phyloP scores from a whole-genome alignment of 2,329 filamentous ascomycete genomes.

The Fusarium compactum region DNA sequence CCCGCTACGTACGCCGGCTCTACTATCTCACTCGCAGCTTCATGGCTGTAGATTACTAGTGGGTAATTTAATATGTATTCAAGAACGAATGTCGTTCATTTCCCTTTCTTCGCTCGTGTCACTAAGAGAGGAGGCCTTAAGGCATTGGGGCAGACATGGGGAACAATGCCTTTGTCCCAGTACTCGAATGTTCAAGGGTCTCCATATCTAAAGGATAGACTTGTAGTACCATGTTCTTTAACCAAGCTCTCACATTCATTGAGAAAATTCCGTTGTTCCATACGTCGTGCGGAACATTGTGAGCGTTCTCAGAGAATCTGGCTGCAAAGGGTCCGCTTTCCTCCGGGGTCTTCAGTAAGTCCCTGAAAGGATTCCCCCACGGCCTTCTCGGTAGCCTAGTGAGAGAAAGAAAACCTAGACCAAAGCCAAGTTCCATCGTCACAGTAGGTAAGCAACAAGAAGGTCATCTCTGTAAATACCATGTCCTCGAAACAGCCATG shows the following conservation, averaged over 20 bases:
- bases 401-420: too few relatives aligned
- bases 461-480: background rate
- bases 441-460: background rate
- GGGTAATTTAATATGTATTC: too few relatives aligned
- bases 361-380: background rate
- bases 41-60: too few relatives aligned
- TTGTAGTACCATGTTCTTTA: fast-evolving
- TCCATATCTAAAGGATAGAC: too few relatives aligned
- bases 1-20: too few relatives aligned
- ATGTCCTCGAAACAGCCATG: background rate
- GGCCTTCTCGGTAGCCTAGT: fast-evolving
- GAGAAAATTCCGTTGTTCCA: background rate
- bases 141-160: background rate
- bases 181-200: too few relatives aligned
- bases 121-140: background rate
- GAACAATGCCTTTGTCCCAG: too few relatives aligned
- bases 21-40: too few relatives aligned
- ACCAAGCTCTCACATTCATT: background rate
- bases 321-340: too few relatives aligned
- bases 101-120: background rate
- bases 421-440: background rate
- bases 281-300: background rate
- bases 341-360: background rate
- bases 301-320: too few relatives aligned
- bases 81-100: too few relatives aligned